phyloP scores from a whole-genome alignment of 2,329 filamentous ascomycete species.

The Alternaria brassicae region DNA sequence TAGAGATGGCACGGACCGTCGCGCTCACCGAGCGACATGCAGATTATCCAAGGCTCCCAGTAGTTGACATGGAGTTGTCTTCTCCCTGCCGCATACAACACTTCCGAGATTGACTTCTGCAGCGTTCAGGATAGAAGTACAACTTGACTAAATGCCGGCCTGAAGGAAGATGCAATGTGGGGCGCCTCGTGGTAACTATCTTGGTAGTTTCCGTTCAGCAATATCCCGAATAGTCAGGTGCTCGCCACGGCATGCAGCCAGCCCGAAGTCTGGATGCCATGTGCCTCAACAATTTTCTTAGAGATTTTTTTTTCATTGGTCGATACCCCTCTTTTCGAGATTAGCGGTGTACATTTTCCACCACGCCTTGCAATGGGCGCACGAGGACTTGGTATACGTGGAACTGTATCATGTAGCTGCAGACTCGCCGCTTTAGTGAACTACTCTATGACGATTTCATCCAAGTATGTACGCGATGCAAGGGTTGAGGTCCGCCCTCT shows the following conservation, averaged over 20 bases:
- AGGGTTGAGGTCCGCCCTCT: conserved; percentile 1
- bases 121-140: conserved; percentile 1
- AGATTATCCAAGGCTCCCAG: conserved; percentile 23
- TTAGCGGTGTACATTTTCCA: conserved; percentile 36
- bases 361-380: conserved; percentile 29
- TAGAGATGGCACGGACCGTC: conserved; percentile 32
- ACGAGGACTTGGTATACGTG: conserved; percentile 41
- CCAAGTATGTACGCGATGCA: conserved; percentile 10
- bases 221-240: conserved; percentile 41
- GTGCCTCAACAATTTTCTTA: conserved; percentile 36
- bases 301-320: conserved; percentile 39
- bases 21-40: conserved; percentile 26
- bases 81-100: conserved; percentile 18
- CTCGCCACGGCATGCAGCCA: conserved; percentile 37
- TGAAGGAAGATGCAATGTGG: conserved; percentile 15
- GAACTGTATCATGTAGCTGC: conserved; percentile 10
- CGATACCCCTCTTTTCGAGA: conserved; percentile 35
- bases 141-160: conserved; percentile 5
- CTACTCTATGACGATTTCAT: neutral
- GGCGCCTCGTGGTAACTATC: conserved; percentile 23
- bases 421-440: conserved; percentile 4
- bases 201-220: conserved; percentile 23
- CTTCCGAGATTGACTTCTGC: conserved; percentile 3
- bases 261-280: conserved; percentile 31
- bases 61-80: conserved; percentile 23